phyloP scores from a whole-genome alignment of 164 flowering plant species.

The Berberis vulgaris region DNA sequence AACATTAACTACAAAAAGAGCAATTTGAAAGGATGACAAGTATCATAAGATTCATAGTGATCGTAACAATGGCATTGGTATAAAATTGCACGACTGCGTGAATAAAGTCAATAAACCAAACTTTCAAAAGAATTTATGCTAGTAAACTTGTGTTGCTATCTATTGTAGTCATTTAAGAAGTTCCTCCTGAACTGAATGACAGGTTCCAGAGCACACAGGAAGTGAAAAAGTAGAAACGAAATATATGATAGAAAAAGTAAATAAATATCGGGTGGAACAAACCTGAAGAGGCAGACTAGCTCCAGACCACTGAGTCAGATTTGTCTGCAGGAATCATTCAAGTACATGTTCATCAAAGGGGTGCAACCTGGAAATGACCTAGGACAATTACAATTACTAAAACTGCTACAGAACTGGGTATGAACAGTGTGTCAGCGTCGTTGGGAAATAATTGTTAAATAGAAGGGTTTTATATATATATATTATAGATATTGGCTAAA shows the following conservation, averaged over 20 bases:
- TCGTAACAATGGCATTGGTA: too few relatives aligned
- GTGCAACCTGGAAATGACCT: conserved; percentile 27
- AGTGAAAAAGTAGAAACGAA: not conserved
- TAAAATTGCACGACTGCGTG: too few relatives aligned
- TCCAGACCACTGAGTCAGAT: conserved; percentile 98
- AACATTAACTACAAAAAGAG: not conserved
- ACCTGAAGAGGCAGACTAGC: conserved; percentile 99
- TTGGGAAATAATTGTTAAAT: too few relatives aligned
- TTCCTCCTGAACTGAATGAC: not conserved
- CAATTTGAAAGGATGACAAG: too few relatives aligned
- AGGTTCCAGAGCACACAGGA: not conserved
- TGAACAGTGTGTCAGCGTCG: not conserved
- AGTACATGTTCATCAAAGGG: conserved; percentile 27
- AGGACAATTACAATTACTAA: conserved; percentile 22
- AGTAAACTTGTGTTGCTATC: too few relatives aligned
- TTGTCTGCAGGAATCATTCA: conserved; percentile 64
- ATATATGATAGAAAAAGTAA: not conserved
- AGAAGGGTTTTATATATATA: too few relatives aligned
- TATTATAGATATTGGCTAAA: too few relatives aligned
- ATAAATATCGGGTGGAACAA: conserved; percentile 7
- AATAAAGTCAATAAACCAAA: too few relatives aligned
- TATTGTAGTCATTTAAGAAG: too few relatives aligned
- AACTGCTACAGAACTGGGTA: conserved; percentile 11
- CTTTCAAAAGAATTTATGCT: too few relatives aligned
- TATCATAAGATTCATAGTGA: too few relatives aligned